Conservation (phyloP, 73 alveolate genomes). For the Tetrahymena elliotti region DNA sequence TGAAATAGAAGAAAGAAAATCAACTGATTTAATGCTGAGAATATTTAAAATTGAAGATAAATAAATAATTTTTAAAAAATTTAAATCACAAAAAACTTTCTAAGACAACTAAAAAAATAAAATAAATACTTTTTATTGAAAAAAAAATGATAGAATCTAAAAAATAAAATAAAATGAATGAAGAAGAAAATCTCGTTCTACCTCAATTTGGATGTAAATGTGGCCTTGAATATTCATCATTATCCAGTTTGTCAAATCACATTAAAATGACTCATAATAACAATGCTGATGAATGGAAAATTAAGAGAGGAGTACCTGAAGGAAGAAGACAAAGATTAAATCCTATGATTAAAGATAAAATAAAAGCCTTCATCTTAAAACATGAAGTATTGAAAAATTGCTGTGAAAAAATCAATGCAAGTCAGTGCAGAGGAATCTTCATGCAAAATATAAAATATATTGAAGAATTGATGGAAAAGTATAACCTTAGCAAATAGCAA, state of each 20-base stretch:
- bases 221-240: neutral
- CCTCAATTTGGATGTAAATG: neutral
- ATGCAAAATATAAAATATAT: neutral
- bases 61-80: neutral
- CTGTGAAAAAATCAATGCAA: neutral
- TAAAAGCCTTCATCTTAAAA: neutral
- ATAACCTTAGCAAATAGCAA: neutral
- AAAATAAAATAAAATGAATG: neutral
- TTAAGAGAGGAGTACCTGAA: neutral
- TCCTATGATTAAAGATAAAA: neutral
- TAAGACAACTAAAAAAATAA: neutral
- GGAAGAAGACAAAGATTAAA: neutral
- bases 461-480: neutral
- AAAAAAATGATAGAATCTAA: neutral
- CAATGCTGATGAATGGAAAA: neutral
- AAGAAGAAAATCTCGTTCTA: neutral
- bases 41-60: neutral
- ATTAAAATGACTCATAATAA: neutral
- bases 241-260: neutral
- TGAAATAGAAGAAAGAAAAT: neutral
- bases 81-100: neutral
- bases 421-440: neutral
- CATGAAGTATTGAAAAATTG: neutral
- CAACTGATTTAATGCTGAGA: neutral
- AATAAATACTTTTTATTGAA: neutral